Evolutionary conservation across 2,329 filamentous ascomycete genomes (phyloP).

Genomic region (Dothistroma septosporum): DNA sequence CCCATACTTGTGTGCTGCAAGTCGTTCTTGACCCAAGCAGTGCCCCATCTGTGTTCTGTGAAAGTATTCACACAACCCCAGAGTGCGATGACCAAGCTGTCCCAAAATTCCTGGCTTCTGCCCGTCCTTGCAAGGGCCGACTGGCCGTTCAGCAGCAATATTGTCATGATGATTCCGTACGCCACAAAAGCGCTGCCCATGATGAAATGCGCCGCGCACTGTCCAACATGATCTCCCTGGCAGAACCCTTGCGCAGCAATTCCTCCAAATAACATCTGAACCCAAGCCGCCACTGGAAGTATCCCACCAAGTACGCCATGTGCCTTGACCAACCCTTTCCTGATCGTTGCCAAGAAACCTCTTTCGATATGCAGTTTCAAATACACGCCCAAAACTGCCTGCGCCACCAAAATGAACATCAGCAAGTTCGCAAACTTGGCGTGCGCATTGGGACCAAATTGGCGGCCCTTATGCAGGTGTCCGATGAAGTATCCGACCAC

Average conservation of each 20-base stretch:
- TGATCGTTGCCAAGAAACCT: conserved; percentile 74
- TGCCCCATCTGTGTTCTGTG: conserved; percentile 93
- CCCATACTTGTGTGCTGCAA: conserved; percentile 99
- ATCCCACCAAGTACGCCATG: conserved; percentile 82
- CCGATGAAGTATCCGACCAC: conserved; percentile 86
- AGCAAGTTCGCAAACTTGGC: conserved; percentile 72
- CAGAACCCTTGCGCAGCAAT: conserved; percentile 92
- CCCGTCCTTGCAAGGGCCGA: conserved; percentile 77
- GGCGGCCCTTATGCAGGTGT: conserved; percentile 81
- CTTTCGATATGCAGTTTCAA: conserved; percentile 83
- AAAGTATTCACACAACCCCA: conserved; percentile 99
- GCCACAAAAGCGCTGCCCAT: conserved; percentile 97
- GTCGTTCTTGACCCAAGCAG: conserved; percentile 84
- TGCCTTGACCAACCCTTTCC: conserved; percentile 61
- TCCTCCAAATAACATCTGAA: conserved; percentile 92
- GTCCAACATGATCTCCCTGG: conserved; percentile 81
- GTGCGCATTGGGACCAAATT: conserved; percentile 80
- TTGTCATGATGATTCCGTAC: conserved; percentile 82
- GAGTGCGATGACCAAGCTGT: conserved; percentile 80
- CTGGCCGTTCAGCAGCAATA: conserved; percentile 84
- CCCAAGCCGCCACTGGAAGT: conserved; percentile 83
- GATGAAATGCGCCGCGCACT: conserved; percentile 95
- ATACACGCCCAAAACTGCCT: conserved; percentile 79
- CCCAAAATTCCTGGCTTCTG: conserved; percentile 93
- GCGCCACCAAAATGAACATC: conserved; percentile 72